A percentile compares a stretch with the other conserved stretches of the same genome.
phyloP scores from a whole-genome alignment of 495 filamentous ascomycete genomes.

The Letharia lupina region DNA sequence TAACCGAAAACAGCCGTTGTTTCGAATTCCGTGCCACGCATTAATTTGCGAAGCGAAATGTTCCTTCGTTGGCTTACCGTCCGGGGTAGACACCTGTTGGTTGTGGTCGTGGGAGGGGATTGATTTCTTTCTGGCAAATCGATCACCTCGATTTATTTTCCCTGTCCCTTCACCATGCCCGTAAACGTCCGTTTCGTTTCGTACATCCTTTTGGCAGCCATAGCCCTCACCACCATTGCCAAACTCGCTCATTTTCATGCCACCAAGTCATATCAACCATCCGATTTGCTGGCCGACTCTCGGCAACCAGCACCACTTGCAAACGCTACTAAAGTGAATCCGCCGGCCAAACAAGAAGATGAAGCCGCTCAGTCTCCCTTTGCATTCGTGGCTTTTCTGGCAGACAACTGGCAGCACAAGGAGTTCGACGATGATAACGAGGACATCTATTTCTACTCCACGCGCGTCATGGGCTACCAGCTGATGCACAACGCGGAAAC shows the following conservation, averaged over 20 bases:
- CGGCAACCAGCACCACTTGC: neutral
- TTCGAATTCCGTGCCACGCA: no score
- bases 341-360: neutral
- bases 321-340: neutral
- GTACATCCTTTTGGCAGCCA: neutral
- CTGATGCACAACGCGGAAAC: neutral
- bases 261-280: neutral
- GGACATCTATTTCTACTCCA: slow-evolving; percentile 1
- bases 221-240: neutral
- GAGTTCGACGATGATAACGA: neutral
- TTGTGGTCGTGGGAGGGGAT: no score
- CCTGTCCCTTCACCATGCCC: neutral
- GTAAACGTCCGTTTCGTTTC: neutral
- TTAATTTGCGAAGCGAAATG: no score
- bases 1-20: no score
- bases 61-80: no score
- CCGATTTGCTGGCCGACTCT: neutral
- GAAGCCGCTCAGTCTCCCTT: neutral
- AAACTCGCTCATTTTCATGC: neutral
- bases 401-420: neutral
- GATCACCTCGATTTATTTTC: no score
- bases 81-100: no score
- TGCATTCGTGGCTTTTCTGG: neutral
- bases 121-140: no score
- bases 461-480: slow-evolving; percentile 5